These are phyloP conservation scores for Globisporangium lucens DNA, from an alignment of 352 stramenopile species.

Conservation along the genomic window DNA sequence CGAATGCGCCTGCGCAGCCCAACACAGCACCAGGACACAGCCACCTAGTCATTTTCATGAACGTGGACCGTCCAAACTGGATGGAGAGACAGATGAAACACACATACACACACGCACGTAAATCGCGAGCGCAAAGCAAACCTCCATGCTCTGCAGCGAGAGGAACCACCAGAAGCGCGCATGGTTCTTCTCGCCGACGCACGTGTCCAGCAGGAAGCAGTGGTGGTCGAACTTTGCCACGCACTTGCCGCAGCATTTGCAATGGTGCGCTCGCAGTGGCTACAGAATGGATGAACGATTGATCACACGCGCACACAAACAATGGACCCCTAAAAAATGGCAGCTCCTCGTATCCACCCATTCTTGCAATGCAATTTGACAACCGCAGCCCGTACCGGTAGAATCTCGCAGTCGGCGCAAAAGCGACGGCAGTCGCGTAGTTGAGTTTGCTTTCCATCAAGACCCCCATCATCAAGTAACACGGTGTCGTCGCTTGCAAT, in stretches of 20 bases:
- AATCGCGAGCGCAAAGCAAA: conserved; percentile 24
- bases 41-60: not conserved
- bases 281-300: conserved; percentile 6
- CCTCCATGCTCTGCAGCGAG: conserved; percentile 32
- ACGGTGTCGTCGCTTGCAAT: not conserved
- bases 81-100: not conserved
- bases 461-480: not conserved
- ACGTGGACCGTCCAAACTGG: not conserved
- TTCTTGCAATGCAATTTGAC: not conserved
- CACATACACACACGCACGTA: conserved; percentile 10
- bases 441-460: no score
- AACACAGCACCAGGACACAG: not conserved
- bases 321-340: no score
- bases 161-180: conserved; percentile 83
- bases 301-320: no score
- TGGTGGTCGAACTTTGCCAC: conserved; percentile 93
- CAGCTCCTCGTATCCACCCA: no score
- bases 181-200: conserved; percentile 90
- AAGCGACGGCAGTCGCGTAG: conserved; percentile 13
- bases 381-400: conserved; percentile 15
- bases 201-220: conserved; percentile 85
- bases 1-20: conserved; percentile 13
- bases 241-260: conserved; percentile 66
- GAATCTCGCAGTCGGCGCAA: conserved; percentile 29
- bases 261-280: conserved; percentile 87